Evolutionary conservation across 2,329 filamentous ascomycete species (phyloP).

Genomic region (Claviceps humidiphila): DNA sequence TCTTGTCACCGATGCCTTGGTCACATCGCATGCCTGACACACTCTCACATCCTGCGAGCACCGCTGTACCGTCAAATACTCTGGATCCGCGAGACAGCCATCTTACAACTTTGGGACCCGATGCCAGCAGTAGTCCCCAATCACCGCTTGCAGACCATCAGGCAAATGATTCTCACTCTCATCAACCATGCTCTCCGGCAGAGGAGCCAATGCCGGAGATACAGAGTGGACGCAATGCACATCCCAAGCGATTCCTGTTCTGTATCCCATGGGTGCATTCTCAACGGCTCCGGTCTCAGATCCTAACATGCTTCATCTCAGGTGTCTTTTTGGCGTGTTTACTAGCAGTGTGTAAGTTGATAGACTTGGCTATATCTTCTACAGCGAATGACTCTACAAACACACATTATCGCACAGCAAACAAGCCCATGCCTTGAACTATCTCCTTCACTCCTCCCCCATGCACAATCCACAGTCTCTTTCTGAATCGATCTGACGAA

Average conservation of each 20-base stretch:
- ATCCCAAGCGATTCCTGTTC: conserved; percentile 31
- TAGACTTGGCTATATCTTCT: background rate
- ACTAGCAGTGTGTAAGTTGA: conserved; percentile 50
- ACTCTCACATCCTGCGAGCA: background rate
- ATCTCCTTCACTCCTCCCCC: background rate
- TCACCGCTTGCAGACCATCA: background rate
- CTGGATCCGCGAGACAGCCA: background rate
- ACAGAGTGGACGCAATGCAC: background rate
- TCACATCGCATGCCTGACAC: background rate
- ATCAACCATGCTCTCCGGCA: background rate
- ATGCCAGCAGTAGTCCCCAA: background rate
- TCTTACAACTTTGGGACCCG: background rate
- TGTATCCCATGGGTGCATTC: conserved; percentile 45
- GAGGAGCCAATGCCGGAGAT: background rate
- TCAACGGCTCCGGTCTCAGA: conserved; percentile 37
- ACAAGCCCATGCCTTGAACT: background rate
- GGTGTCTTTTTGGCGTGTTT: conserved; percentile 47
- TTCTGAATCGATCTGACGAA: background rate
- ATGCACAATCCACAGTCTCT: background rate
- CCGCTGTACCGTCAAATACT: background rate
- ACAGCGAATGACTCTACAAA: background rate
- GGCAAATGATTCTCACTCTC: background rate
- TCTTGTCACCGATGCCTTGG: conserved; percentile 4
- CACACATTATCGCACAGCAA: background rate
- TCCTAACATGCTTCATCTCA: conserved; percentile 50